Evolutionary conservation across 345 rosid species (phyloP).

Genomic region (Physaria fendleri): DNA sequence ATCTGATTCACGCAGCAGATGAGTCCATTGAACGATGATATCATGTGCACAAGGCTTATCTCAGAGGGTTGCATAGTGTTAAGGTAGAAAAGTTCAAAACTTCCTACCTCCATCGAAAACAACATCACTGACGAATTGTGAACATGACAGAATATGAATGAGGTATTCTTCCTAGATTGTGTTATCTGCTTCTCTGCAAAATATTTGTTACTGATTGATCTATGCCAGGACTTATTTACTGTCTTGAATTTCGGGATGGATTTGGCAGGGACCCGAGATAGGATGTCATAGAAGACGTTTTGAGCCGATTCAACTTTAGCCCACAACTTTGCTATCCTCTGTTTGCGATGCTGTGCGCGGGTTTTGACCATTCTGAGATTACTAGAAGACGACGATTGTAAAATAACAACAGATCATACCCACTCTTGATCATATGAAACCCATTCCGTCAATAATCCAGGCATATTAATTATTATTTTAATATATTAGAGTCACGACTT

Average conservation of each 20-base stretch:
- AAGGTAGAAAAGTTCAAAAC: background rate
- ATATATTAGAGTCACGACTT: too few relatives aligned
- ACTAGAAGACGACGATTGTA: too few relatives aligned
- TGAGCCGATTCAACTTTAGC: too few relatives aligned
- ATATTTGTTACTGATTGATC: too few relatives aligned
- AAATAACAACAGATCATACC: too few relatives aligned
- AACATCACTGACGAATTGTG: too few relatives aligned
- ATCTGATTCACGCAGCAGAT: background rate
- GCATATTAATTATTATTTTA: too few relatives aligned
- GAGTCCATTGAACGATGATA: slow-evolving; percentile 13
- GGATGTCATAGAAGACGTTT: too few relatives aligned
- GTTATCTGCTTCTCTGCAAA: slow-evolving; percentile 9
- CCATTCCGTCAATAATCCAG: too few relatives aligned
- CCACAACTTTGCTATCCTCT: background rate
- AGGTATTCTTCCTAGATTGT: slow-evolving; percentile 11
- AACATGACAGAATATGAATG: background rate
- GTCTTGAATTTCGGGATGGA: background rate
- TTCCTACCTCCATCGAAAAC: background rate
- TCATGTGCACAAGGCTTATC: slow-evolving; percentile 1
- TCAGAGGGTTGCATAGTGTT: background rate
- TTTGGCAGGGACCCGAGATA: slow-evolving; percentile 19
- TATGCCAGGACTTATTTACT: background rate
- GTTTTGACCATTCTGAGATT: slow-evolving; percentile 27
- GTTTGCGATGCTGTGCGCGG: background rate
- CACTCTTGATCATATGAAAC: too few relatives aligned